These are phyloP conservation scores for Fagus sylvatica DNA, from an alignment of 306 rosid species.

Conservation along the genomic window DNA sequence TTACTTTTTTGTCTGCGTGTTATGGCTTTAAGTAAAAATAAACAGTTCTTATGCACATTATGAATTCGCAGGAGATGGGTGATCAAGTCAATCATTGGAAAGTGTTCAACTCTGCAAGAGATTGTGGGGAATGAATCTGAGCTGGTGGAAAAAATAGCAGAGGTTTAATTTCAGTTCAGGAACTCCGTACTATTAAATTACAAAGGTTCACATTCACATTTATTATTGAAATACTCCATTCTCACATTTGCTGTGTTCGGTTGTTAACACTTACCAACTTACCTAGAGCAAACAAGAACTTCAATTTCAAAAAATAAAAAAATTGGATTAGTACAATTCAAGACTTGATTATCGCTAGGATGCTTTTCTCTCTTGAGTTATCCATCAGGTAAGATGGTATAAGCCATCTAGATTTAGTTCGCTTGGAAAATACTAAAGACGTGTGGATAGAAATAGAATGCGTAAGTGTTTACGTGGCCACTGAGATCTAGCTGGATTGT, in stretches of 20 bases:
- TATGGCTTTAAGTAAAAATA: slow-evolving; percentile 16
- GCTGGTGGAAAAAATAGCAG: slow-evolving; percentile 91
- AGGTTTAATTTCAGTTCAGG: slow-evolving; percentile 64
- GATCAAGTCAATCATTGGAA: slow-evolving; percentile 73
- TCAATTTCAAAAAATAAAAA: not conserved
- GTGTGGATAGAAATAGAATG: not conserved
- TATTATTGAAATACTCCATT: slow-evolving; percentile 8
- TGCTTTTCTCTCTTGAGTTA: no score
- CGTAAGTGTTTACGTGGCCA: not conserved
- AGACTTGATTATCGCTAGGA: no score
- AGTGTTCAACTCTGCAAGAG: slow-evolving; percentile 56
- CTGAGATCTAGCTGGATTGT: not conserved
- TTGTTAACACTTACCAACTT: not conserved
- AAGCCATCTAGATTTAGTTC: not conserved
- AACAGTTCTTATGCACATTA: slow-evolving; percentile 28
- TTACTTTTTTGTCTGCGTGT: not conserved
- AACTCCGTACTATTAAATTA: slow-evolving; percentile 44
- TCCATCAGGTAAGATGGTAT: no score
- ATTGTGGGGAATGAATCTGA: slow-evolving; percentile 84
- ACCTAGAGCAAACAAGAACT: slow-evolving; percentile 4
- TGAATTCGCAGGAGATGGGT: slow-evolving; percentile 81
- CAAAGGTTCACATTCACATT: slow-evolving; percentile 31
- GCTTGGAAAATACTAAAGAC: not conserved
- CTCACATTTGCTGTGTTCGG: not conserved
- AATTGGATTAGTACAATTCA: no score